Base-by-base conservation (phyloP, 768 basidiomycete genomes). In the Solioccasus polychromus region DNA sequence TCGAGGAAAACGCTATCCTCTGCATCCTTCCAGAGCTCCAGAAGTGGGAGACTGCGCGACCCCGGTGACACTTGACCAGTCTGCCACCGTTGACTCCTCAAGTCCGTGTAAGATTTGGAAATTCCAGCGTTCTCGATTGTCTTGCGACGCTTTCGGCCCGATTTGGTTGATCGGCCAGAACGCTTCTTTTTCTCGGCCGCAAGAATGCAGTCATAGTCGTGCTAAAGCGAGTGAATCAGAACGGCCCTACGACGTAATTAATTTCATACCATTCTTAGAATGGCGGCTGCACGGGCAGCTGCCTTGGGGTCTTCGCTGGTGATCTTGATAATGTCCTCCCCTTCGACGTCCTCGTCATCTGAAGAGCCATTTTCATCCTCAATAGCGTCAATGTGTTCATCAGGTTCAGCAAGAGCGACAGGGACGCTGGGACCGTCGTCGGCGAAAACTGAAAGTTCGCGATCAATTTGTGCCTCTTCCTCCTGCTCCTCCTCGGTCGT, bases 261-360 rank as follows among this genome's bases (percentile, higher is more conserved):
- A 11, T 5, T 42, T 35, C 11, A 63, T 80, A 90, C 91, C 74
- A 89, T 77, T 66, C 88, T 92, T 55, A 96, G 71, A 47, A 96
- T 93, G 0, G 93, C 93, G 26, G 90, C 92, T n/a, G 92, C 93
- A 38, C 89, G 72, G 2, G 92, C 93, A 36, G 93, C 93, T 15
- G 90, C 90, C 47, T 76, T 74, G 2, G 93, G 88, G 63, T 95
- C 88, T 18, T 80, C 78, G 47, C 88, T 91, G 3, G 83, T 83
- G 50, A 95, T 88, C 68, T 88, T 85, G 52, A 96, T 81, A 5
- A 94, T 69, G 8, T 72, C 70, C 5, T 73, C 70, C 5, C 68
- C 69, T 4, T 69, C 64, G 22, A 66, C 56, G 17, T 61, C 68
- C 10, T 59, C 68, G 19, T 63, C 68, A 2, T 59, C 62, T 23